Evolutionary conservation across 768 basidiomycete genomes (phyloP).

Genomic region (Crucibulum laeve): DNA sequence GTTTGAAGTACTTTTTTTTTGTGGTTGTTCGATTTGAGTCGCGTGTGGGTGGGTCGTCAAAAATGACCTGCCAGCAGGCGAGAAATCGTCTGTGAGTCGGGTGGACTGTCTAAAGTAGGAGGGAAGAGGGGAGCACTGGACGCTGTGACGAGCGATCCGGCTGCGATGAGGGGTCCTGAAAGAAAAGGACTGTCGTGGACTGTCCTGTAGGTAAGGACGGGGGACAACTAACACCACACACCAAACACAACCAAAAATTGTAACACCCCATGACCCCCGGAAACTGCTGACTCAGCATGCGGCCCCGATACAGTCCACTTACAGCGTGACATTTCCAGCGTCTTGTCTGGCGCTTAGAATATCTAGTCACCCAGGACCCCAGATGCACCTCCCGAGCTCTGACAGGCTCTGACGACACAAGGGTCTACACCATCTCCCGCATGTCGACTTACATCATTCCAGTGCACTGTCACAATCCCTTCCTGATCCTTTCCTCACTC

Average conservation of each 20-base stretch:
- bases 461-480: too few species aligned
- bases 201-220: constrained; percentile 36
- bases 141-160: constrained; percentile 42
- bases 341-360: too few species aligned
- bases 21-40: constrained; percentile 48
- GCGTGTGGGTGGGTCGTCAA: constrained; percentile 76
- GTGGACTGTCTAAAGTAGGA: constrained; percentile 28
- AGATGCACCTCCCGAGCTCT: too few species aligned
- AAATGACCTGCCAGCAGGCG: constrained; percentile 91
- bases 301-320: too few species aligned
- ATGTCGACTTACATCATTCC: too few species aligned
- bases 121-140: constrained; percentile 41
- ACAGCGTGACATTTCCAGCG: too few species aligned
- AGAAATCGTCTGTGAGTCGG: constrained; percentile 56
- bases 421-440: too few species aligned
- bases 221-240: constrained; percentile 22
- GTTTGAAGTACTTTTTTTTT: constrained; percentile 37
- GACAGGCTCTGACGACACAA: too few species aligned
- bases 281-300: constrained; percentile 5
- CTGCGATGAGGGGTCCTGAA: too few species aligned
- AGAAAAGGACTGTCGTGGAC: too few species aligned
- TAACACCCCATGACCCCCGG: constrained; percentile 18
- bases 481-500: too few species aligned
- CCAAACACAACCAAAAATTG: constrained; percentile 16
- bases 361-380: too few species aligned